Percentiles rank a stretch among this genome's conserved stretches.
Evolutionary conservation across 768 basidiomycete species (phyloP).

Genomic region (Lepiota venenata): DNA sequence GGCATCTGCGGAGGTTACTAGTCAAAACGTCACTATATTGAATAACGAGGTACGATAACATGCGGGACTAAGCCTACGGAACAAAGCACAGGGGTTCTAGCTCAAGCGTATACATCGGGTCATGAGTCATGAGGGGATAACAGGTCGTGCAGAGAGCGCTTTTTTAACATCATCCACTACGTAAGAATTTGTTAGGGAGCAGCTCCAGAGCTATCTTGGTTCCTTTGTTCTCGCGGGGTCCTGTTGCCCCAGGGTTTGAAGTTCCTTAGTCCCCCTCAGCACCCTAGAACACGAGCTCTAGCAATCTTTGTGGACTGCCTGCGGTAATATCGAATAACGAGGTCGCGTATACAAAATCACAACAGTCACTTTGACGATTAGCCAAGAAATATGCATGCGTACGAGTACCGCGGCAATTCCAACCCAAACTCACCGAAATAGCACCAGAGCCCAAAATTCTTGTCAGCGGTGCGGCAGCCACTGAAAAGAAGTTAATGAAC

Average conservation of each 20-base stretch:
- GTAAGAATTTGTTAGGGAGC: conserved; percentile 1
- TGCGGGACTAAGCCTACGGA: too few relatives aligned
- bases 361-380: too few relatives aligned
- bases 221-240: not conserved
- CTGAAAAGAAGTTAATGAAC: too few relatives aligned
- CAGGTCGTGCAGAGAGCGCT: not conserved
- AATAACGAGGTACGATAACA: too few relatives aligned
- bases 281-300: not conserved
- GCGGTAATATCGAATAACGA: not conserved
- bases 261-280: not conserved
- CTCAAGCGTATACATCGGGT: not conserved
- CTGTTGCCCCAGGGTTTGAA: not conserved
- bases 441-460: too few relatives aligned
- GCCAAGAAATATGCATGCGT: too few relatives aligned
- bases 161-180: not conserved
- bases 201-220: not conserved
- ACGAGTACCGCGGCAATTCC: too few relatives aligned
- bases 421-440: too few relatives aligned
- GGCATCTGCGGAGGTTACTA: too few relatives aligned
- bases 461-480: too few relatives aligned
- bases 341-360: too few relatives aligned
- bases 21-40: too few relatives aligned
- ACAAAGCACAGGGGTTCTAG: not conserved
- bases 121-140: conserved; percentile 7
- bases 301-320: not conserved